These are phyloP conservation scores for Neolentinus lepideus DNA, from an alignment of 1,284 basidiomycete species.

Conservation along the genomic window DNA sequence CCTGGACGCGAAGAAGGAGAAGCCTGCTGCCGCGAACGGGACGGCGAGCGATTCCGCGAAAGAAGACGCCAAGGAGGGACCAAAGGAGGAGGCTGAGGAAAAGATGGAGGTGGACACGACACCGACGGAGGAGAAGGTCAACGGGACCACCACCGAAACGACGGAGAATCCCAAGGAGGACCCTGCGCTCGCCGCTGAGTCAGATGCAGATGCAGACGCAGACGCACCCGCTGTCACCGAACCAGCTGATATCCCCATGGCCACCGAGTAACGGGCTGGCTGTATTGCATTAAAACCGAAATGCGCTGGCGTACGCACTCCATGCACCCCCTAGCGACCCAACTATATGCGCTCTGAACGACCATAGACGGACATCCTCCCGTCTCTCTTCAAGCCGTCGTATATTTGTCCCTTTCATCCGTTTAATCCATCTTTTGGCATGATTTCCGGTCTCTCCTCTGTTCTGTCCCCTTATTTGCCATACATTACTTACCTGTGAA, in stretches of 20 bases:
- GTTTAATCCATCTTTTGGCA: neutral
- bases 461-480: neutral
- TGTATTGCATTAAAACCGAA: neutral
- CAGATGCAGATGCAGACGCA: neutral
- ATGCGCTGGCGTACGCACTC: neutral
- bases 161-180: neutral
- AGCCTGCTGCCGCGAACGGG: conserved; percentile 9
- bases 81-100: conserved; percentile 19
- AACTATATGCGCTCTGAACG: neutral
- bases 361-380: neutral
- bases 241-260: neutral
- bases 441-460: neutral
- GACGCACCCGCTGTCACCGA: neutral
- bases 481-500: neutral
- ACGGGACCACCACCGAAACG: neutral
- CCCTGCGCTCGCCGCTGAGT: neutral
- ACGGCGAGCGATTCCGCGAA: neutral
- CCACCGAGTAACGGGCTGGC: neutral
- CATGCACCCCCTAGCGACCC: neutral
- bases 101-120: conserved; percentile 8
- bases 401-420: neutral
- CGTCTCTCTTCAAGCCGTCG: neutral
- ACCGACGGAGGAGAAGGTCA: neutral
- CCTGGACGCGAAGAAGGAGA: conserved; percentile 15
- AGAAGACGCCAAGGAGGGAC: conserved; percentile 12